Evolutionary conservation across 148 eudicot genomes (phyloP).

Genomic region (Cornus florida): DNA sequence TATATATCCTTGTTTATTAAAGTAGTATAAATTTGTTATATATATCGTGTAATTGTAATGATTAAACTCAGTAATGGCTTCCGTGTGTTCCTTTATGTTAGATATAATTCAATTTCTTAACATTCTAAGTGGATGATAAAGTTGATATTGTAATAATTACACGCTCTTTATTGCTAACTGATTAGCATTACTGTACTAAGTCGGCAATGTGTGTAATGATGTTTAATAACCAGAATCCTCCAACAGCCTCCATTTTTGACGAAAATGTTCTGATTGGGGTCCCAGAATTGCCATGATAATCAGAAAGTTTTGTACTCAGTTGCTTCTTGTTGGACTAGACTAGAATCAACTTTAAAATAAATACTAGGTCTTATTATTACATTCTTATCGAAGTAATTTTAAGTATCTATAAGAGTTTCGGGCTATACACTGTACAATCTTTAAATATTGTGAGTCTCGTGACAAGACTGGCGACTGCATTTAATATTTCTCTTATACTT

Average conservation of each 20-base stretch:
- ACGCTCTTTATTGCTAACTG: neutral
- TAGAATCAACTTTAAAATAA: too few relatives aligned
- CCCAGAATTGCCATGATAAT: conserved; percentile 3
- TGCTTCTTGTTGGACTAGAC: neutral
- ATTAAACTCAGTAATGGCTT: conserved; percentile 4
- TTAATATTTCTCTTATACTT: too few relatives aligned
- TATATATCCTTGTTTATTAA: too few relatives aligned
- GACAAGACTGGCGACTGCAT: too few relatives aligned
- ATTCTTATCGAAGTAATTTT: too few relatives aligned
- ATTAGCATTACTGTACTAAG: conserved; percentile 7
- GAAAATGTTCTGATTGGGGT: neutral
- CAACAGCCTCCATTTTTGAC: neutral
- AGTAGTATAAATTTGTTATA: neutral
- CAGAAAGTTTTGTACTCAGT: conserved; percentile 6
- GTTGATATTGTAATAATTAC: conserved; percentile 11
- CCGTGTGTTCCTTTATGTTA: neutral
- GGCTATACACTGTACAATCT: too few relatives aligned
- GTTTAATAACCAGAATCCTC: neutral
- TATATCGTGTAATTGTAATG: neutral
- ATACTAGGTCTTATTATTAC: too few relatives aligned
- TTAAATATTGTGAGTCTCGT: too few relatives aligned
- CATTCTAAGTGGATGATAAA: conserved; percentile 14
- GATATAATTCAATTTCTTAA: neutral
- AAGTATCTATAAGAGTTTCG: too few relatives aligned
- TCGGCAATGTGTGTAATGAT: conserved; percentile 7